Conservation (phyloP, 2,329 filamentous ascomycete species). For the Colletotrichum sp. region DNA sequence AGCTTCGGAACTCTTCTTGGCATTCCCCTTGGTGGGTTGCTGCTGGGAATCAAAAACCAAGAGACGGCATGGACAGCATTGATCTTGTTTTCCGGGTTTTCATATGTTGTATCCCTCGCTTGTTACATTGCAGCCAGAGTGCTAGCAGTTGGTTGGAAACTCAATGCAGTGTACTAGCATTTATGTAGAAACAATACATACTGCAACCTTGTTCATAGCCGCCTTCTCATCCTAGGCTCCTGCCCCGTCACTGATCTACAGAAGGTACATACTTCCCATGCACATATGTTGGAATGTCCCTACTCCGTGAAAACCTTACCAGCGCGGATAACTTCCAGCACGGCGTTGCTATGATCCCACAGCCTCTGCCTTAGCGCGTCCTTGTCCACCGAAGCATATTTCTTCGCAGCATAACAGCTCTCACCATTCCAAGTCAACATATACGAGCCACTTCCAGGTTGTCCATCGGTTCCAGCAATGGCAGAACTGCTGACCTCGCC, state of each 20-base stretch:
- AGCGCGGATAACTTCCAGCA: not conserved
- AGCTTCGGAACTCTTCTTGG: not conserved
- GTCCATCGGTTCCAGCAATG: not conserved
- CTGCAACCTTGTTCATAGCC: not conserved
- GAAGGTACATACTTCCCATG: not conserved
- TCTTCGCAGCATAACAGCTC: not conserved
- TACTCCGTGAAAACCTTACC: not conserved
- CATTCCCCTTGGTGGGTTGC: not conserved
- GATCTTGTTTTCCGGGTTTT: constrained; percentile 42
- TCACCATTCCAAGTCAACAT: not conserved
- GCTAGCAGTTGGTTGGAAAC: constrained; percentile 40
- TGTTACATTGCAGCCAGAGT: constrained; percentile 39
- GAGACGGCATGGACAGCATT: constrained; percentile 40
- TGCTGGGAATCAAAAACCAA: constrained; percentile 33
- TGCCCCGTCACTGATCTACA: rapidly evolving
- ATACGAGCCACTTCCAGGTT: not conserved
- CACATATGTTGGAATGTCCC: not conserved
- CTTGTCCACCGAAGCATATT: not conserved
- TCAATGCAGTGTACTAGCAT: not conserved
- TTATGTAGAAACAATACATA: not conserved
- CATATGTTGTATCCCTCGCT: constrained; percentile 36
- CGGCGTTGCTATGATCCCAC: not conserved
- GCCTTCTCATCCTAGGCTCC: rapidly evolving
- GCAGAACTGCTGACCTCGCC: not conserved
- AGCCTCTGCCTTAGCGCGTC: not conserved